Conservation (phyloP, 352 stramenopile species). For the Phytophthora pistaciae region DNA sequence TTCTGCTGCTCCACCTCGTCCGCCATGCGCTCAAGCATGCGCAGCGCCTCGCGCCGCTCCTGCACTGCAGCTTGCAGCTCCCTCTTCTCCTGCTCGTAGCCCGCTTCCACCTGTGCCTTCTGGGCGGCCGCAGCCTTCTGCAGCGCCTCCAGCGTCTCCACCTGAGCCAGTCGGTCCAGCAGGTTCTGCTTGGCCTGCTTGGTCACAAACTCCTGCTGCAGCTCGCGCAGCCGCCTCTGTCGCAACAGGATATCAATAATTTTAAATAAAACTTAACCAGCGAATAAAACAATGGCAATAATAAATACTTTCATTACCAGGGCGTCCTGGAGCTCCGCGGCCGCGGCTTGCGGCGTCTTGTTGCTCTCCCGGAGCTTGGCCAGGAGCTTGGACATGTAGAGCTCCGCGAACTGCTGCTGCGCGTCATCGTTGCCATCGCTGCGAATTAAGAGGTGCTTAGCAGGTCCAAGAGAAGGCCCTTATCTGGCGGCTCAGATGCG, state of each 20-base stretch:
- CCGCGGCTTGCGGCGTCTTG: conserved; percentile 33
- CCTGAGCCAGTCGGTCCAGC: conserved; percentile 77
- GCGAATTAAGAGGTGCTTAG: neutral
- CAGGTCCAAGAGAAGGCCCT: neutral
- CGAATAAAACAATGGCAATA: neutral
- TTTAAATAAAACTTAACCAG: neutral
- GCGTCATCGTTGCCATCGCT: neutral
- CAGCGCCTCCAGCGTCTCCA: conserved; percentile 57
- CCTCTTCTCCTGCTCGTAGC: conserved; percentile 49
- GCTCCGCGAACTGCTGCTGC: conserved; percentile 36
- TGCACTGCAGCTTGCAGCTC: conserved; percentile 53
- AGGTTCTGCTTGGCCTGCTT: conserved; percentile 81
- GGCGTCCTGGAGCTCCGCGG: conserved; percentile 34
- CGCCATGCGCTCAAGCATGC: conserved; percentile 49
- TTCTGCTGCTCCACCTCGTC: conserved; percentile 66
- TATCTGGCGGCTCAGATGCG: neutral
- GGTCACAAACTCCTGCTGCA: conserved; percentile 63
- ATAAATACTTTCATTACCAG: conserved; percentile 28
- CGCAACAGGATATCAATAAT: neutral
- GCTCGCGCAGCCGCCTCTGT: conserved; percentile 49
- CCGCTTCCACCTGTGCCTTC: conserved; percentile 37
- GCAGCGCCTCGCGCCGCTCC: conserved; percentile 51
- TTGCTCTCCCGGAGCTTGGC: conserved; percentile 31
- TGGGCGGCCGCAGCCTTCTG: conserved; percentile 27
- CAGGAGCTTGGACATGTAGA: conserved; percentile 56